phyloP scores from a whole-genome alignment of 1,284 basidiomycete genomes.

The Limonomyces culmigenus region DNA sequence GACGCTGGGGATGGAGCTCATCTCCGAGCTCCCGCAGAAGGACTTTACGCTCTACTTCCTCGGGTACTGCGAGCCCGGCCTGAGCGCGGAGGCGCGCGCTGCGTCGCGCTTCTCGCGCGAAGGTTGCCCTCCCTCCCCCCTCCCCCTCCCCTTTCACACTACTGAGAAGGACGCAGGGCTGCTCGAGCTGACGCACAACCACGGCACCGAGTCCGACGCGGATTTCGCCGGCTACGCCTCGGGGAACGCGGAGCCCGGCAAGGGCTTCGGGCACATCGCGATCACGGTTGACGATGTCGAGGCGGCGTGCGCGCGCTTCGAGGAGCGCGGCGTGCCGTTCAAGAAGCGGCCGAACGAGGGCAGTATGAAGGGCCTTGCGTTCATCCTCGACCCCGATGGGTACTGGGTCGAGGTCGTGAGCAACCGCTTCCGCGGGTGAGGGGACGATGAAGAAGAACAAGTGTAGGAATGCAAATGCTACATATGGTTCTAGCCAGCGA shows the following conservation, averaged over 20 bases:
- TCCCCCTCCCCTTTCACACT: constrained; percentile 6
- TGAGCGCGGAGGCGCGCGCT: constrained; percentile 29
- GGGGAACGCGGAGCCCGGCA: constrained; percentile 74
- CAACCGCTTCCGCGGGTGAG: no score
- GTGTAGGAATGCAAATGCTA: no score
- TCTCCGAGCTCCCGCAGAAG: constrained; percentile 34
- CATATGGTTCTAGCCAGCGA: no score
- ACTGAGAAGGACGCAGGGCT: constrained; percentile 27
- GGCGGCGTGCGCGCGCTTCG: constrained; percentile 73
- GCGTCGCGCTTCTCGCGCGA: constrained; percentile 38
- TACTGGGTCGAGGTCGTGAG: constrained; percentile 4
- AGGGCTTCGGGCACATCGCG: constrained; percentile 79
- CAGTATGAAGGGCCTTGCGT: constrained; percentile 75
- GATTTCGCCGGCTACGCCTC: constrained; percentile 65
- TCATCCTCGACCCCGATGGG: constrained; percentile 82
- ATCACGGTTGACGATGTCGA: constrained; percentile 76
- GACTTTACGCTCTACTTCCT: constrained; percentile 76
- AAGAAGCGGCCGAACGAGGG: constrained; percentile 83
- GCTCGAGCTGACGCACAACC: constrained; percentile 81
- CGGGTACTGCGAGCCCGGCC: constrained; percentile 46
- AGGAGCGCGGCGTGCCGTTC: constrained; percentile 69
- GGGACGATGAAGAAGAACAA: no score
- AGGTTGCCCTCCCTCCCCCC: constrained; percentile 21
- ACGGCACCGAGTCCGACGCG: constrained; percentile 72
- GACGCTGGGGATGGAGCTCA: constrained; percentile 78